Percentiles rank a stretch among this genome's conserved stretches.
Evolutionary conservation across 1,139 yeast genomes (phyloP).

Genomic region (Candida sp.): DNA sequence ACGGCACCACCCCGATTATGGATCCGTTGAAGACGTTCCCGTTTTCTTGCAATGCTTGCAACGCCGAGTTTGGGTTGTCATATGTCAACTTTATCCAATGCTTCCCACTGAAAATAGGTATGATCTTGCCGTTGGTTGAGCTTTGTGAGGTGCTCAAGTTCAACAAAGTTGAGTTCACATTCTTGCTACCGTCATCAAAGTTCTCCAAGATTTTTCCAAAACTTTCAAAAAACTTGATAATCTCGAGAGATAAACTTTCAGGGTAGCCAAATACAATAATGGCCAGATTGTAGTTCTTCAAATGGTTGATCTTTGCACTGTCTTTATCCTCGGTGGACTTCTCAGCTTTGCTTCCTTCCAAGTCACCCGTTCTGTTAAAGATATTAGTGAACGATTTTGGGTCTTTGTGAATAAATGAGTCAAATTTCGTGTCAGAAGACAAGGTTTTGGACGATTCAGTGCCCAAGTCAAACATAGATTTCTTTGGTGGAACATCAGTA

Average conservation of each 20-base stretch:
- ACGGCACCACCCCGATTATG: slow-evolving; percentile 78
- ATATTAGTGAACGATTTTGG: slow-evolving; percentile 51
- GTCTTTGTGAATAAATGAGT: slow-evolving; percentile 46
- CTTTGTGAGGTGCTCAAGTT: slow-evolving; percentile 16
- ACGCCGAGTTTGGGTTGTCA: slow-evolving; percentile 75
- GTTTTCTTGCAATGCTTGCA: slow-evolving; percentile 84
- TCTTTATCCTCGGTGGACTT: background rate
- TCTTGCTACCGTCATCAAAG: slow-evolving; percentile 47
- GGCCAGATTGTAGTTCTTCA: slow-evolving; percentile 44
- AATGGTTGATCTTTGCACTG: slow-evolving; percentile 6
- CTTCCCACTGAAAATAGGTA: slow-evolving; percentile 81
- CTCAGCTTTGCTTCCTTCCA: slow-evolving; percentile 2
- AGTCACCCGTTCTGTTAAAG: slow-evolving; percentile 35
- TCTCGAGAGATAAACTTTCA: slow-evolving; percentile 66
- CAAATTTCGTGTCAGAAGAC: slow-evolving; percentile 13
- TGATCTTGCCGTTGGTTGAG: slow-evolving; percentile 19
- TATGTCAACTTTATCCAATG: slow-evolving; percentile 92
- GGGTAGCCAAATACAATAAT: slow-evolving; percentile 92
- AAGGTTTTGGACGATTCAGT: slow-evolving; percentile 38
- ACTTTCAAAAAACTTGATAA: slow-evolving; percentile 76
- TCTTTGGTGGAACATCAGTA: slow-evolving; percentile 58
- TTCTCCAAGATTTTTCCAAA: slow-evolving; percentile 86
- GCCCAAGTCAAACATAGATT: slow-evolving; percentile 62
- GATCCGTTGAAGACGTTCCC: slow-evolving; percentile 74
- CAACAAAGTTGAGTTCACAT: background rate